phyloP scores from a whole-genome alignment of 306 rosid genomes.

The Cyamopsis tetragonoloba region DNA sequence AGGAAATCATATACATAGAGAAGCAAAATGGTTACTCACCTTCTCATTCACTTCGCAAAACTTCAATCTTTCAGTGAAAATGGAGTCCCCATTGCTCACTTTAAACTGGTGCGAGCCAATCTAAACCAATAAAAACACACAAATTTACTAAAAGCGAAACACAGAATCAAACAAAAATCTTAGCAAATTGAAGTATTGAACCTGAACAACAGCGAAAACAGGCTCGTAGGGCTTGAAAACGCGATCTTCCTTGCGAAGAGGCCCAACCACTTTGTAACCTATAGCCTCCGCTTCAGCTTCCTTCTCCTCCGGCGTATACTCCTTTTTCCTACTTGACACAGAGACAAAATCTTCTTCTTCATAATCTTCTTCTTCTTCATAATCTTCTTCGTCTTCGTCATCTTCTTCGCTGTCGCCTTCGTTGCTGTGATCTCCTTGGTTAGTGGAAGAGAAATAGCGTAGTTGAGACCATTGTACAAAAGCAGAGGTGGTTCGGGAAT shows the following conservation, averaged over 20 bases:
- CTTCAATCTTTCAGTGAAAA: constrained; percentile 83
- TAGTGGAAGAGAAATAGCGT: constrained; percentile 54
- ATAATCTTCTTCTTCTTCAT: constrained; percentile 3
- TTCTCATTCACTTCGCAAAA: constrained; percentile 88
- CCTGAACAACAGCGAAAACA: constrained; percentile 86
- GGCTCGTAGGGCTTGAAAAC: constrained; percentile 76
- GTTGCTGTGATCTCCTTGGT: constrained; percentile 17
- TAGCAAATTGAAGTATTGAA: constrained; percentile 22
- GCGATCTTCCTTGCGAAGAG: constrained; percentile 45
- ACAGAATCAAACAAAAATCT: not conserved
- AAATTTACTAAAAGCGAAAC: not conserved
- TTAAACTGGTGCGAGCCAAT: constrained; percentile 94
- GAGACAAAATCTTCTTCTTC: constrained; percentile 34
- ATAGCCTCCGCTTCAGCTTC: constrained; percentile 68
- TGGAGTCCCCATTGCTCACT: constrained; percentile 79
- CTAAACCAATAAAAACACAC: constrained; percentile 26
- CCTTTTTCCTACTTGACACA: constrained; percentile 39
- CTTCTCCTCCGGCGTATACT: constrained; percentile 63
- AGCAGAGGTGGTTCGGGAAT: constrained; percentile 15
- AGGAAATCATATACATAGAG: not conserved
- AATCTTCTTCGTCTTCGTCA: constrained; percentile 13
- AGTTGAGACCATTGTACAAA: constrained; percentile 32
- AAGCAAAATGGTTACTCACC: constrained; percentile 40
- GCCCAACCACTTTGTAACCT: constrained; percentile 72
- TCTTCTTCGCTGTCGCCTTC: constrained; percentile 32